Evolutionary conservation across 108 stramenopile species (phyloP).

Genomic region (Stephanodiscus triporus): DNA sequence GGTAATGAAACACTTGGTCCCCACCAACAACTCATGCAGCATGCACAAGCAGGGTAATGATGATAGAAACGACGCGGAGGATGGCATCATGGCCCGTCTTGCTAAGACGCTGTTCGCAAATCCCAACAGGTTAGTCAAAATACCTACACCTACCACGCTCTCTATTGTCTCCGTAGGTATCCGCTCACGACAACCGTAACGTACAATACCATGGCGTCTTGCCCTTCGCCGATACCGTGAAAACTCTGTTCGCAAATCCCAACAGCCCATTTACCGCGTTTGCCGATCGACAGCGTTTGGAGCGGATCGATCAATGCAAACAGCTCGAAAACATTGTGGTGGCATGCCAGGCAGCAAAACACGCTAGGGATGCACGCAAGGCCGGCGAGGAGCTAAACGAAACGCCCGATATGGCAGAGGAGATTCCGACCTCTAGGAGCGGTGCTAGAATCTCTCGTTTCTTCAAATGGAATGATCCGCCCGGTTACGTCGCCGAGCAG

Average conservation of each 20-base stretch:
- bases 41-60: no score
- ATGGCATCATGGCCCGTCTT: conserved; percentile 34
- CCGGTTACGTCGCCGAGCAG: neutral
- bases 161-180: no score
- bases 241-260: conserved; percentile 27
- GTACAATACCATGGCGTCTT: no score
- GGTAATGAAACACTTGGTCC: no score
- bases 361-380: neutral
- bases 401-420: neutral
- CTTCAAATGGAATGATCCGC: conserved; percentile 29
- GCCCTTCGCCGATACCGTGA: no score
- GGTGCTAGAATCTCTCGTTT: conserved; percentile 26
- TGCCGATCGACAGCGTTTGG: conserved; percentile 39
- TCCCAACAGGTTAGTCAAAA: no score
- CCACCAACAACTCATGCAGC: no score
- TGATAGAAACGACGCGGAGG: neutral
- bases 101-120: conserved; percentile 36
- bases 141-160: no score
- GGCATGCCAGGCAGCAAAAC: conserved; percentile 25
- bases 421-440: conserved; percentile 16
- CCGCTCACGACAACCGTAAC: no score
- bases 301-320: conserved; percentile 35
- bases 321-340: conserved; percentile 29
- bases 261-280: conserved; percentile 31
- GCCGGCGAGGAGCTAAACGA: neutral